These are phyloP conservation scores for Diplotaxis tenuifolia DNA, from an alignment of 345 rosid genomes.

Conservation along the genomic window DNA sequence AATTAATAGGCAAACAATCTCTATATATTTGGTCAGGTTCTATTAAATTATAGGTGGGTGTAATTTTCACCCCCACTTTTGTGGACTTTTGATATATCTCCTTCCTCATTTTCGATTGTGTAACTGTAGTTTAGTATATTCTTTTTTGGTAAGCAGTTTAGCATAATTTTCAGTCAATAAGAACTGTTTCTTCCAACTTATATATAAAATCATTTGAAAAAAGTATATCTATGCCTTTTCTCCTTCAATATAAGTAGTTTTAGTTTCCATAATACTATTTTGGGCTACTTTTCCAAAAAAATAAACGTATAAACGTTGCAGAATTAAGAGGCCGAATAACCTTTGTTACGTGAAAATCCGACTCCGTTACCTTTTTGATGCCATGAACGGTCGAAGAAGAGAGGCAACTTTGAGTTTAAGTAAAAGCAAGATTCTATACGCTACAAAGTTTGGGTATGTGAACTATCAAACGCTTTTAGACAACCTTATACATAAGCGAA, in stretches of 20 bases:
- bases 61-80: not conserved
- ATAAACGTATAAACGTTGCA: not conserved
- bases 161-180: not conserved
- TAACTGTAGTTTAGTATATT: not conserved
- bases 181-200: not conserved
- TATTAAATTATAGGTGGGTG: not conserved
- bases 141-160: not conserved
- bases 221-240: not conserved
- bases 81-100: not conserved
- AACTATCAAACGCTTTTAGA: constrained; percentile 15
- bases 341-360: constrained; percentile 27
- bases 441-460: constrained; percentile 12
- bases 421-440: constrained; percentile 27
- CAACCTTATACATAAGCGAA: constrained; percentile 18
- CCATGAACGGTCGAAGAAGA: constrained; percentile 29
- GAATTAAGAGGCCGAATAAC: constrained; percentile 11
- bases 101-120: not conserved
- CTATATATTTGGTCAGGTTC: not conserved
- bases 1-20: not conserved
- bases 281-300: not conserved
- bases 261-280: constrained; percentile 4
- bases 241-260: not conserved
- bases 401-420: constrained; percentile 28
- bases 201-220: not conserved
- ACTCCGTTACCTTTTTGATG: constrained; percentile 21